Conservation (phyloP, 1,139 yeast genomes). For the Pichia norvegensis region DNA sequence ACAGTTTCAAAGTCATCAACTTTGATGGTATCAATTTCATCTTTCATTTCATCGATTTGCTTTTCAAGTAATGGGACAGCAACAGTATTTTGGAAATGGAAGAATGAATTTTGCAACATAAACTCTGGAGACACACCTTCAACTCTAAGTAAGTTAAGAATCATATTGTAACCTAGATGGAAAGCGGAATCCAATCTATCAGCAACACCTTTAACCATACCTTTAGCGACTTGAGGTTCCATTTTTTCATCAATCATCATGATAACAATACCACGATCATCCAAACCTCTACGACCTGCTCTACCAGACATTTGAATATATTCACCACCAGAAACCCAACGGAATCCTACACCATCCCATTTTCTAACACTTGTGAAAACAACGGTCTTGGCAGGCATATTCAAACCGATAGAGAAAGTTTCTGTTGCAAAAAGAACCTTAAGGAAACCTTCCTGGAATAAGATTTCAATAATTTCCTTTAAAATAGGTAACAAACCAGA, state of each 20-base stretch:
- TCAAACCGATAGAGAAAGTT: conserved; percentile 96
- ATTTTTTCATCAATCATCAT: conserved; percentile 96
- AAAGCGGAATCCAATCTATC: conserved; percentile 88
- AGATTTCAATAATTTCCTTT: conserved; percentile 92
- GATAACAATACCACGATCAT: conserved; percentile 91
- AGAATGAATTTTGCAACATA: conserved; percentile 90
- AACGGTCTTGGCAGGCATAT: conserved; percentile 94
- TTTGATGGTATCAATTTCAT: conserved; percentile 39
- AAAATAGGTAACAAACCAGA: conserved; percentile 92
- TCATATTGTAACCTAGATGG: conserved; percentile 94
- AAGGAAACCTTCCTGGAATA: conserved; percentile 92
- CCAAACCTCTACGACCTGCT: conserved; percentile 97
- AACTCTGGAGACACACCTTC: conserved; percentile 98
- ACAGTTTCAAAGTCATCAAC: conserved; percentile 70
- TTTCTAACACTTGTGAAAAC: conserved; percentile 96
- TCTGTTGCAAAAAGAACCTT: conserved; percentile 96
- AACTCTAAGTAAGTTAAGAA: conserved; percentile 87
- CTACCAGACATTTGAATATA: conserved; percentile 99
- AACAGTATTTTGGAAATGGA: conserved; percentile 88
- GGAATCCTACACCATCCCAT: conserved; percentile 94
- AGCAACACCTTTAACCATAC: conserved; percentile 96
- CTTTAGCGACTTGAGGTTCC: conserved; percentile 99
- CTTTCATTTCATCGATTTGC: conserved; percentile 46
- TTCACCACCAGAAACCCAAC: conserved; percentile 99
- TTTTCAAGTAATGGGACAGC: conserved; percentile 79